Conservation (phyloP, 257 asterid species). For the Craterostigma plantagineum region DNA sequence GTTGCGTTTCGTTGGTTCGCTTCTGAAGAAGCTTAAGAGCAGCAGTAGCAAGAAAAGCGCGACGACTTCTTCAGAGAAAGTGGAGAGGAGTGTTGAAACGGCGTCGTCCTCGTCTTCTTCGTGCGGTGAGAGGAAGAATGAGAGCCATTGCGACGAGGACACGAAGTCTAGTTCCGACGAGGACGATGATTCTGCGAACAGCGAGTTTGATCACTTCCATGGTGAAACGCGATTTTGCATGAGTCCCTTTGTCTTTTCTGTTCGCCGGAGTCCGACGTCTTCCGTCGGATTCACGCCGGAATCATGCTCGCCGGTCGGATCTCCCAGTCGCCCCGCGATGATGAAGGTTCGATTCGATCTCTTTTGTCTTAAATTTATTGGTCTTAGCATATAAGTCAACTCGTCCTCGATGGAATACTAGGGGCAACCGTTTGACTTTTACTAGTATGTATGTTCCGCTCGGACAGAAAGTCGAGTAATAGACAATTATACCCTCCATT, state of each 20-base stretch:
- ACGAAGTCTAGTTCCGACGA: constrained; percentile 14
- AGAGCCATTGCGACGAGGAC: constrained; percentile 10
- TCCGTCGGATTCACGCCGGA: constrained; percentile 44
- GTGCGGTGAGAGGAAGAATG: constrained; percentile 9
- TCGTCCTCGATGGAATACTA: too few species aligned
- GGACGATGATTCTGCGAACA: constrained; percentile 14
- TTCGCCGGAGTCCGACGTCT: constrained; percentile 27
- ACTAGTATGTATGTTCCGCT: too few species aligned
- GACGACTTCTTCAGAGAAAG: neutral
- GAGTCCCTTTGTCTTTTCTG: constrained; percentile 39
- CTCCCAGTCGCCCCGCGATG: constrained; percentile 35
- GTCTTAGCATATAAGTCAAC: too few species aligned
- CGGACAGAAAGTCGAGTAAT: too few species aligned
- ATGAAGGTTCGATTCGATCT: constrained; percentile 51
- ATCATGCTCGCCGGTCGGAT: constrained; percentile 44
- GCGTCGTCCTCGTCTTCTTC: constrained; percentile 7
- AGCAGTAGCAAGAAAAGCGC: constrained; percentile 20
- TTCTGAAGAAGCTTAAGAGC: constrained; percentile 27
- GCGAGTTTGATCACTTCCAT: too few species aligned
- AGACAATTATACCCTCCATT: neutral
- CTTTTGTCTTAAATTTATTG: too few species aligned
- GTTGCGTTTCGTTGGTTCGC: constrained; percentile 27
- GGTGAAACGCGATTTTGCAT: constrained; percentile 20
- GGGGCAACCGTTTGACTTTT: too few species aligned
- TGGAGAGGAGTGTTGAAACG: constrained; percentile 1